Evolutionary conservation across 1,284 basidiomycete species (phyloP), one percentile per base, ranked within the genome.

Genomic region (Vanrija sp.): DNA sequence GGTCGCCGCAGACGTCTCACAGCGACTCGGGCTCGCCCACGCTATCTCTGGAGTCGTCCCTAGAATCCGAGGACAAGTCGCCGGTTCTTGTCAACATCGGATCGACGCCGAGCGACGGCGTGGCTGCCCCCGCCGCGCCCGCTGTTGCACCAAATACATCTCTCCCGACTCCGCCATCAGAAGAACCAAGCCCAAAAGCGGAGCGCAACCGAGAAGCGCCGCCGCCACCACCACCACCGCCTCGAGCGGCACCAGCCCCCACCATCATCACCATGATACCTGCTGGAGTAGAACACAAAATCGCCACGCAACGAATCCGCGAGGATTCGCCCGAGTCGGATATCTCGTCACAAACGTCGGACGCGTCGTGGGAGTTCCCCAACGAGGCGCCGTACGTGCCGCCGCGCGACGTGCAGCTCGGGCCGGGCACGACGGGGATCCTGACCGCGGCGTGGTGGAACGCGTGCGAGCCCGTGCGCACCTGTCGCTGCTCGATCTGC

Each of bases 401-500:
- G 3, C n/a, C 37, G 0, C 10, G 25, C 2, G 8, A 6, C 15
- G 14, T 19, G 0, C n/a, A 43, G 31, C 54, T 59, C 10, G 57
- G 57, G 12, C 57, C 51, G 0, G 27, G 43, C 22, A 41, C 49
- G 14, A 31, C 23, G 5, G 35, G 45, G 8, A 14, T 59, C 20
- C 35, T 59, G 16, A 15, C 15, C 18, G 19, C 23, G 9, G 10
- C 19, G 31, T 59, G 51, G 51, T 49, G 27, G 20, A 20, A 23
- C 10, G 51, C 51, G 6, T 38, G 43, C 42, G 57, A 45, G 38
- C 48, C 48, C 12, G 45, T 59, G 20, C 50, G 53, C 27, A 48
- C 46, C 18, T 59, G 57, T 23, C 45, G 23, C 24, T 59, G 57
- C 45, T 20, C 31, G 6, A 46, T 59, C n/a, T 59, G 57, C 22